Evolutionary conservation across 371 early-diverging fungal species (phyloP).

Genomic region (Rhizomucor miehei): DNA sequence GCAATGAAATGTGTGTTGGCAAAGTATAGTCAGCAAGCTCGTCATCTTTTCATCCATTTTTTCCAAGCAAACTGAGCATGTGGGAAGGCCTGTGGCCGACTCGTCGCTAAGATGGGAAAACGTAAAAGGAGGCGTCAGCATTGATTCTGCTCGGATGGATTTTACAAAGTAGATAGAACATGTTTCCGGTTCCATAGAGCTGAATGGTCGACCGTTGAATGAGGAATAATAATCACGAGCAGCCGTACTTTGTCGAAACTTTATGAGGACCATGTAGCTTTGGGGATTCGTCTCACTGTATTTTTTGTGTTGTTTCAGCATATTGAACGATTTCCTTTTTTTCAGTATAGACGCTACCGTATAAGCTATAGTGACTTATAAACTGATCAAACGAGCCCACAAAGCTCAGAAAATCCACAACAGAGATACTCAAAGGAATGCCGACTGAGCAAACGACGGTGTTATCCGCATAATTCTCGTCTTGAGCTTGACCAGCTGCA

Average conservation of each 20-base stretch:
- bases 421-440: background rate
- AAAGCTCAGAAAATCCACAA: background rate
- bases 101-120: background rate
- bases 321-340: background rate
- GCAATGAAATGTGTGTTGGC: slow-evolving; percentile 93
- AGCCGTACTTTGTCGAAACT: background rate
- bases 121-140: background rate
- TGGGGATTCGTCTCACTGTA: background rate
- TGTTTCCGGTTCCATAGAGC: background rate
- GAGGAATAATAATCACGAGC: background rate
- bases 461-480: background rate
- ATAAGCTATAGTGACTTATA: background rate
- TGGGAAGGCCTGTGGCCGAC: slow-evolving; percentile 41
- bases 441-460: background rate
- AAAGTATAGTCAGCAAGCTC: slow-evolving; percentile 85
- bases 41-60: slow-evolving; percentile 86
- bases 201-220: background rate
- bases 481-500: background rate
- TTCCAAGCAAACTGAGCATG: slow-evolving; percentile 95
- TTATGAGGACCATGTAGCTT: background rate
- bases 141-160: background rate
- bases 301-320: background rate
- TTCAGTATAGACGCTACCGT: background rate
- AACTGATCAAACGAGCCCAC: background rate
- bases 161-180: background rate